These are phyloP conservation scores for Pythium dissimile DNA, from an alignment of 352 stramenopile genomes.

Conservation along the genomic window DNA sequence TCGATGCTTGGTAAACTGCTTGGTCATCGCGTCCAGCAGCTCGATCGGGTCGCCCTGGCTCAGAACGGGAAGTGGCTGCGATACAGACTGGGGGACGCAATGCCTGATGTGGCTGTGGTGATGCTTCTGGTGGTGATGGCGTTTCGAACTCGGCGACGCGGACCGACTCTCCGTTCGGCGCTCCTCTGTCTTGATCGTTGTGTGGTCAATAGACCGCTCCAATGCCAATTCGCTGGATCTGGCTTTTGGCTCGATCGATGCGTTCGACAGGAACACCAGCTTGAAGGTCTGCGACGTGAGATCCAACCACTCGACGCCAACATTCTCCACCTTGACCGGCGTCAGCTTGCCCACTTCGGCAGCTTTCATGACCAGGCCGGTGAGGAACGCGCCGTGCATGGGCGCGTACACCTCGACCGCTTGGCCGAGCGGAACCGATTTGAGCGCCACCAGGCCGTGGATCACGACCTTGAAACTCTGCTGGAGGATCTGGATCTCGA, in stretches of 20 bases:
- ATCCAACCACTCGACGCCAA: slow-evolving; percentile 49
- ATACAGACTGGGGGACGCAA: too few relatives aligned
- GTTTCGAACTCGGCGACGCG: neutral
- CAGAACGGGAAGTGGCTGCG: neutral
- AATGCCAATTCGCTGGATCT: too few relatives aligned
- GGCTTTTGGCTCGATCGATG: neutral
- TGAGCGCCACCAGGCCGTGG: slow-evolving; percentile 40
- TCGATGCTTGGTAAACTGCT: slow-evolving; percentile 21
- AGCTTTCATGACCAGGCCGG: slow-evolving; percentile 35
- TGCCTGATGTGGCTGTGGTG: neutral
- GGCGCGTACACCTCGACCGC: slow-evolving; percentile 51
- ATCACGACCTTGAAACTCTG: slow-evolving; percentile 61
- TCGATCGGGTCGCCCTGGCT: slow-evolving; percentile 8
- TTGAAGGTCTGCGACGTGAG: slow-evolving; percentile 56
- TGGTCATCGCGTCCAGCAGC: slow-evolving; percentile 9
- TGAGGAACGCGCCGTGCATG: slow-evolving; percentile 37
- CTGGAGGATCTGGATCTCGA: slow-evolving; percentile 28
- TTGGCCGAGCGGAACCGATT: slow-evolving; percentile 43
- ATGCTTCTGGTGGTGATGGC: slow-evolving; percentile 1
- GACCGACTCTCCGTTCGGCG: too few relatives aligned
- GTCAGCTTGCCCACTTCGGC: slow-evolving; percentile 40
- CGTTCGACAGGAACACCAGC: slow-evolving; percentile 34
- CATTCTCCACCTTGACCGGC: slow-evolving; percentile 29
- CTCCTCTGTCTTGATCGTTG: neutral
- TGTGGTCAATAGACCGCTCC: neutral